Percentiles rank a stretch among this genome's conserved stretches.
phyloP scores from a whole-genome alignment of 371 early-diverging fungal genomes.

The Mucor racemosus region DNA sequence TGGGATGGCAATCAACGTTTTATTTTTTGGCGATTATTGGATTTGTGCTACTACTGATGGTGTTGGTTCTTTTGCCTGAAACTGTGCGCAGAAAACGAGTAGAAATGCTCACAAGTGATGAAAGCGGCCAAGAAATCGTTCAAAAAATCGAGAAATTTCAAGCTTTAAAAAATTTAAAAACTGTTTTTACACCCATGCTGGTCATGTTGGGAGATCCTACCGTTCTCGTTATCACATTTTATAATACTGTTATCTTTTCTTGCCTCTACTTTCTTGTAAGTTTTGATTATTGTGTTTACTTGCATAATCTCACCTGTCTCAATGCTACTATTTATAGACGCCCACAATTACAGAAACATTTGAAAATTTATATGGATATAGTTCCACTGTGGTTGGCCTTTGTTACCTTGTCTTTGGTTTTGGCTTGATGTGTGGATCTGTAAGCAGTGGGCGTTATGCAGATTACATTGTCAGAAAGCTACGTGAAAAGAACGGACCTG shows the following conservation, averaged over 20 bases:
- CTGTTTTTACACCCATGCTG: slow-evolving; percentile 27
- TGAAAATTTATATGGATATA: slow-evolving; percentile 33
- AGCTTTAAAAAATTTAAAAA: background rate
- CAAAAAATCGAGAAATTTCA: no score
- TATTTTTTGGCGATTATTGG: slow-evolving; percentile 57
- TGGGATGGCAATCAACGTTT: slow-evolving; percentile 70
- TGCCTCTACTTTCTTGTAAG: slow-evolving; percentile 35
- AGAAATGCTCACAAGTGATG: background rate
- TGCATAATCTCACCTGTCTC: background rate
- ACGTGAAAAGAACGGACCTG: slow-evolving; percentile 8
- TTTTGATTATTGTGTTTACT: background rate
- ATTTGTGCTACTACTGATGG: slow-evolving; percentile 18
- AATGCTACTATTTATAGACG: slow-evolving; percentile 30
- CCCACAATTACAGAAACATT: slow-evolving; percentile 50
- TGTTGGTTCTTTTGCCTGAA: slow-evolving; percentile 34
- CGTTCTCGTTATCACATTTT: slow-evolving; percentile 30
- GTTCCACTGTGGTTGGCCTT: slow-evolving; percentile 44
- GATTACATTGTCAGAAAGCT: slow-evolving; percentile 47
- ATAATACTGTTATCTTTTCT: slow-evolving; percentile 37
- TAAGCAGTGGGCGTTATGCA: slow-evolving; percentile 51
- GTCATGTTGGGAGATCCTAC: slow-evolving; percentile 32
- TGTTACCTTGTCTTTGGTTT: slow-evolving; percentile 53
- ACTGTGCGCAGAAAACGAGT: slow-evolving; percentile 22
- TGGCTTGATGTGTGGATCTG: slow-evolving; percentile 52
- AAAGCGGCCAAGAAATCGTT: background rate